These are phyloP conservation scores for Leccinum pseudoinsigne DNA, from an alignment of 1,284 basidiomycete genomes.

Conservation along the genomic window DNA sequence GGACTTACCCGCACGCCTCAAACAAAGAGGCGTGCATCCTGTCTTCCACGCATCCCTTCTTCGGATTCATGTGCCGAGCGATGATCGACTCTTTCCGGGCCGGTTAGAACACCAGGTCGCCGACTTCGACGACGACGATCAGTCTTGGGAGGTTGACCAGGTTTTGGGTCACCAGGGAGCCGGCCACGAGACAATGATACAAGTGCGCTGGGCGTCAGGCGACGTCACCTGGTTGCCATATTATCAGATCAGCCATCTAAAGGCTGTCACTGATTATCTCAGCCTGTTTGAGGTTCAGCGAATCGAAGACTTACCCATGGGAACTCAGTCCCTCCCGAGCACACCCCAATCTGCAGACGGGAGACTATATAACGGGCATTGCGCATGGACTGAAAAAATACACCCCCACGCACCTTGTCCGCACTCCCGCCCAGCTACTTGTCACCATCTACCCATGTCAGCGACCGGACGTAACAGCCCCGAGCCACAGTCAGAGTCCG, in stretches of 20 bases:
- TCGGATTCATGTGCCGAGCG: too few relatives aligned
- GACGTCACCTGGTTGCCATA: neutral
- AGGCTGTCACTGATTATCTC: neutral
- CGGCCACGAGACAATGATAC: neutral
- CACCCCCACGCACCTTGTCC: neutral
- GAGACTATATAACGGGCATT: neutral
- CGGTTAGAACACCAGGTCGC: slow-evolving; percentile 10
- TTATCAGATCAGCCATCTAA: neutral
- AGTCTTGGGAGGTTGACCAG: neutral
- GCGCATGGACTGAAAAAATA: neutral
- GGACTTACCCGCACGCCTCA: too few relatives aligned
- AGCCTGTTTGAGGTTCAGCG: neutral
- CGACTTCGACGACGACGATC: slow-evolving; percentile 5
- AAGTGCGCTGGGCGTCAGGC: neutral
- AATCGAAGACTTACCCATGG: neutral
- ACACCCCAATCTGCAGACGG: too few relatives aligned
- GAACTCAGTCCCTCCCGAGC: neutral
- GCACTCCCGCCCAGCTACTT: neutral
- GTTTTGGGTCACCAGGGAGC: neutral
- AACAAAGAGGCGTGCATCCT: too few relatives aligned
- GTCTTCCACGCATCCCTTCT: too few relatives aligned
- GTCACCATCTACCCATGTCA: neutral
- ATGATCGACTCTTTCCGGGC: too few relatives aligned
- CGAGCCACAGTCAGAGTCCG: too few relatives aligned
- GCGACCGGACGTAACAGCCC: too few relatives aligned